Evolutionary conservation across 345 rosid species (phyloP).

Genomic region (Murraya koenigii): DNA sequence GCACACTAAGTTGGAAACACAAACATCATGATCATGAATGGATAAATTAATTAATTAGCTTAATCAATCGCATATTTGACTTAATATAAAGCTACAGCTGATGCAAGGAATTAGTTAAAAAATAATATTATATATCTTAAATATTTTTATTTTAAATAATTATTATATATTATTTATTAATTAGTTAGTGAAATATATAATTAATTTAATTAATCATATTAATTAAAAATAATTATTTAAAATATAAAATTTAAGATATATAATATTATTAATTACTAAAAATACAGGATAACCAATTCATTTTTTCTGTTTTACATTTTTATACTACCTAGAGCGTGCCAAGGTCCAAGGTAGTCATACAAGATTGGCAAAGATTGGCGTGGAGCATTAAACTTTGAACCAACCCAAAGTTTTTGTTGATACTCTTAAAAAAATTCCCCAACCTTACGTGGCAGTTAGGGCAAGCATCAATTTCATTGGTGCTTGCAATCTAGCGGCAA

Average conservation of each 20-base stretch:
- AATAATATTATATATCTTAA: too few species aligned
- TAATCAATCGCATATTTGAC: not conserved
- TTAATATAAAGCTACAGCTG: not conserved
- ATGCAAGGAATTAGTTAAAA: too few species aligned
- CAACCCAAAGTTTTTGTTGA: not conserved
- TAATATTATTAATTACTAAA: too few species aligned
- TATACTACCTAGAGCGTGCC: not conserved
- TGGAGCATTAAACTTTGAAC: not conserved
- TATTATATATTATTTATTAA: too few species aligned
- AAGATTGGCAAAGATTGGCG: not conserved
- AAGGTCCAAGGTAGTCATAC: not conserved
- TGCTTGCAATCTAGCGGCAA: not conserved
- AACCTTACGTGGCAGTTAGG: constrained; percentile 20
- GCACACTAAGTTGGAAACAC: not conserved
- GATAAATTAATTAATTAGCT: not conserved
- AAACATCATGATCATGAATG: not conserved
- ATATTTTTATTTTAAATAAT: too few species aligned
- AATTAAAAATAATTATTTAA: too few species aligned
- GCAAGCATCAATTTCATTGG: constrained; percentile 14
- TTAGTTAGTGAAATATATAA: too few species aligned
- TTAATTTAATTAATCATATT: too few species aligned
- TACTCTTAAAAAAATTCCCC: not conserved
- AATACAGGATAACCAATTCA: too few species aligned
- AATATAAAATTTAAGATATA: too few species aligned
- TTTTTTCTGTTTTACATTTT: too few species aligned